A percentile compares a stretch with the other conserved stretches of the same genome.
phyloP scores from a whole-genome alignment of 306 rosid species.

The Urtica urens region DNA sequence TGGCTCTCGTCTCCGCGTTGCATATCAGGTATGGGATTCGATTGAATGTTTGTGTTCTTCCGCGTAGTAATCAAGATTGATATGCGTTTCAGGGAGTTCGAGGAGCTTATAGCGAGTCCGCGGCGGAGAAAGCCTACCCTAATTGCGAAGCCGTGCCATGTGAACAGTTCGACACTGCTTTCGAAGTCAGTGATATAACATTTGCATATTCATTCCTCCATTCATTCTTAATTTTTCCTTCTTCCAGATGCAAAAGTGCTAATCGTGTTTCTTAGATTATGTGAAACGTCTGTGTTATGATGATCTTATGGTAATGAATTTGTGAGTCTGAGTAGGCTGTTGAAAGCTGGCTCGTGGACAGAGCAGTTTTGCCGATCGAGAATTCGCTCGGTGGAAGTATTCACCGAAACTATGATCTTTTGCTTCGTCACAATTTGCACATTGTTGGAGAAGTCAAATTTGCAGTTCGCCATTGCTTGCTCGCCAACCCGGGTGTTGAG shows the following conservation, averaged over 20 bases:
- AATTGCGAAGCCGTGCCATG: constrained; percentile 96
- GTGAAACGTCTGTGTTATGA: neutral
- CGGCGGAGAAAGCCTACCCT: constrained; percentile 87
- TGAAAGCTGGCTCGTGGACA: constrained; percentile 86
- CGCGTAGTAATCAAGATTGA: neutral
- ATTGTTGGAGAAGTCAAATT: constrained; percentile 95
- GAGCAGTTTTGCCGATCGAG: constrained; percentile 96
- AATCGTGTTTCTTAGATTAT: neutral
- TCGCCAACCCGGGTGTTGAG: constrained; percentile 77
- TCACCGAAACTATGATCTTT: constrained; percentile 91
- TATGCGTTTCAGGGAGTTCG: constrained; percentile 55
- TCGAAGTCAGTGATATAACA: constrained; percentile 61
- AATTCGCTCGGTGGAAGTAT: constrained; percentile 96
- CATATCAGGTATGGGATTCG: constrained; percentile 53
- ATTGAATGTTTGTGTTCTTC: neutral
- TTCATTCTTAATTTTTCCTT: neutral
- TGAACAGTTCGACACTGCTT: constrained; percentile 81
- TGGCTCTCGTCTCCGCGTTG: constrained; percentile 72
- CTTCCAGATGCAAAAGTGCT: neutral
- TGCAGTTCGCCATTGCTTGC: constrained; percentile 80
- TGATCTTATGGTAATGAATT: neutral
- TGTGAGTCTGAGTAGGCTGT: constrained; percentile 44
- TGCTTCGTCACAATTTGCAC: constrained; percentile 81
- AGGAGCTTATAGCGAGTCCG: constrained; percentile 90
- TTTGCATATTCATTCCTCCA: neutral